These are phyloP conservation scores for Candolleomyces aberdarensis DNA, from an alignment of 768 basidiomycete genomes.

Conservation along the genomic window DNA sequence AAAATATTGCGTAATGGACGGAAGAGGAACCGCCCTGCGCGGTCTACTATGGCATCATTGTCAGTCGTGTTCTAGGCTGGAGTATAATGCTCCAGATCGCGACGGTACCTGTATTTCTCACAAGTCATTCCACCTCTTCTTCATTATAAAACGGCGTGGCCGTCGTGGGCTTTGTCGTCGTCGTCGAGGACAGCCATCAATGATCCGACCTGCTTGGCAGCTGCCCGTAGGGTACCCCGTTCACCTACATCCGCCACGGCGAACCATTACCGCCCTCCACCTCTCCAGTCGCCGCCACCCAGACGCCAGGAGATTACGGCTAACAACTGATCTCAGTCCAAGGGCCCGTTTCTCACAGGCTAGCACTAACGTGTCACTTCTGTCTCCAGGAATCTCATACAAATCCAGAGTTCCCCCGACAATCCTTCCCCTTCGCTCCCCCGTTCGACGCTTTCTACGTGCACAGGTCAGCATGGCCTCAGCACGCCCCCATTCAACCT, in stretches of 20 bases:
- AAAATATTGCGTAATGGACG: background rate
- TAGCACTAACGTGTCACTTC: conserved; percentile 11
- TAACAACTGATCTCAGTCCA: background rate
- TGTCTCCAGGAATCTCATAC: conserved; percentile 2
- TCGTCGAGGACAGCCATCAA: background rate
- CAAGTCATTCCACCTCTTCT: background rate
- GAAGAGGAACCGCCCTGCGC: conserved; percentile 2
- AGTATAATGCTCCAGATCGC: background rate
- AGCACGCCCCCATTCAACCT: conserved; percentile 2
- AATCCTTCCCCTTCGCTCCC: conserved; percentile 4
- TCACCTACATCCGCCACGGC: background rate
- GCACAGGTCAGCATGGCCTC: background rate
- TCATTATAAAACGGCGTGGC: background rate
- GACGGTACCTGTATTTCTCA: background rate
- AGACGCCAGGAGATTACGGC: background rate
- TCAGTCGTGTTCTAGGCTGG: conserved; percentile 5
- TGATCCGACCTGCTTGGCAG: conserved; percentile 3
- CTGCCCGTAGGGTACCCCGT: conserved; percentile 3
- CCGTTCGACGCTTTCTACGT: background rate
- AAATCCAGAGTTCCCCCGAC: conserved; percentile 7
- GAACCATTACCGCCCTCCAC: background rate
- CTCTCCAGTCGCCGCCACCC: background rate
- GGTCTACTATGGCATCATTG: background rate
- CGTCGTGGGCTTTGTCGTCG: background rate
- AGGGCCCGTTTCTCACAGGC: conserved; percentile 6